A percentile compares a stretch with the other conserved stretches of the same genome.
phyloP scores from a whole-genome alignment of 371 early-diverging fungal genomes.

The Ordospora colligata region DNA sequence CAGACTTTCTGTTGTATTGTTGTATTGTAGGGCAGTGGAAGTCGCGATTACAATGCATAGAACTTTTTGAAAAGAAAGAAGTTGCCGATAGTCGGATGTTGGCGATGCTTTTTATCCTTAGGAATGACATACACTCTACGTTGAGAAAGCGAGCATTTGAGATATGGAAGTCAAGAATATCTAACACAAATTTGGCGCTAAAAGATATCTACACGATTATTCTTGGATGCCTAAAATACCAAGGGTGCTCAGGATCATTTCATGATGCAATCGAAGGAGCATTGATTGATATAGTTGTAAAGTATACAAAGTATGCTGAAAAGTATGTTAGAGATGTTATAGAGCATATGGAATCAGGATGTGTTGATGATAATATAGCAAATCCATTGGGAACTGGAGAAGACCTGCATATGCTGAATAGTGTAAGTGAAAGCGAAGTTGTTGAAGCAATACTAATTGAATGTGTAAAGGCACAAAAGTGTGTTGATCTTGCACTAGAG shows the following conservation, averaged over 20 bases:
- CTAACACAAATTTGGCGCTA: conserved; percentile 26
- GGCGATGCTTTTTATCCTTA: conserved; percentile 30
- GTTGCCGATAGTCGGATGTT: neutral
- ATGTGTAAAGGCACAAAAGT: neutral
- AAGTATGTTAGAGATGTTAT: neutral
- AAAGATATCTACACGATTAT: conserved; percentile 1
- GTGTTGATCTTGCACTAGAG: neutral
- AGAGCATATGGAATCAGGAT: neutral
- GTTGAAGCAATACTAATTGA: neutral
- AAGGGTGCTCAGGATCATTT: neutral
- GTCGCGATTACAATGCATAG: neutral
- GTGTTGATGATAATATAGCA: neutral
- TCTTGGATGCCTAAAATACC: conserved; percentile 2
- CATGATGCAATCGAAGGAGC: neutral
- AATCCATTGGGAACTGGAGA: neutral
- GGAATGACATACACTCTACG: conserved; percentile 16
- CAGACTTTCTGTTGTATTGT: neutral
- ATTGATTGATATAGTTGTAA: neutral
- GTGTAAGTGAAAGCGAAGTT: neutral
- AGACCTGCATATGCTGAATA: neutral
- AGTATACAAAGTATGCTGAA: neutral
- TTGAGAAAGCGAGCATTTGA: conserved; percentile 36
- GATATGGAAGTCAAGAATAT: conserved; percentile 14
- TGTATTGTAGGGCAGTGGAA: conserved; percentile 7
- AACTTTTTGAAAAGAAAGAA: neutral